Evolutionary conservation across 23 red algal genomes (phyloP), one percentile per base, ranked within the genome.

Genomic region (Gracilaria caudata): DNA sequence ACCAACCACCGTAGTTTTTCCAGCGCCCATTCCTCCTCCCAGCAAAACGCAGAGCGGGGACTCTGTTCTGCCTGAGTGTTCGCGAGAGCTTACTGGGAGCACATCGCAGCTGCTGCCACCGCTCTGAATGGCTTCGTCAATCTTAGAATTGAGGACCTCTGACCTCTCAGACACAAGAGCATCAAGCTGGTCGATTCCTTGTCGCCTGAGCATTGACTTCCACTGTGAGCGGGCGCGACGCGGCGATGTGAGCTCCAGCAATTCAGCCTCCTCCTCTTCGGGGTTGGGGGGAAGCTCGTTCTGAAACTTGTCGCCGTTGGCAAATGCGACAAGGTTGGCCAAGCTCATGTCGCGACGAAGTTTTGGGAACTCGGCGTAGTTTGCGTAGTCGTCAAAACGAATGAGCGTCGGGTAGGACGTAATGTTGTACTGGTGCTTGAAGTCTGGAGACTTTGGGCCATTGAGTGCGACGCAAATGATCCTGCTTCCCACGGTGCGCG

Each of bases 21-120:
- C 90, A 7, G 90, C 79, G 51, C 90, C 90, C 90, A 93, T 93
- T n/a, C 90, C 90, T 28, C 90, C 90, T 24, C 90, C 90, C 3
- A 93, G 66, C 57, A 93, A 41, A 54, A 93, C 71, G 70, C 81
- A 80, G 13, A 93, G 40, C 14, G 90, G 90, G 26, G 55, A 64
- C 20, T 78, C 72, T 17, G 53, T 33, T 12, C 26, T 21, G n/a
- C 39, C 19, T 7, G 86, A 37, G 5, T 36, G 7, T 4, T 80
- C 29, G 21, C 40, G 80, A 41, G 80, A 49, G 33, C 17, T 33
- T 12, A 70, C 56, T 38, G 77, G 40, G 29, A 80, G 43, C 10
- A 10, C 43, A 33, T 86, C 45, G 33, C 85, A 78, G 34, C 73
- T 79, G 64, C 26, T 68, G 19, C 54, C 64, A 13, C 33, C 68